phyloP scores from a whole-genome alignment of 2,329 filamentous ascomycete species.

The Aspergillus jensenii region DNA sequence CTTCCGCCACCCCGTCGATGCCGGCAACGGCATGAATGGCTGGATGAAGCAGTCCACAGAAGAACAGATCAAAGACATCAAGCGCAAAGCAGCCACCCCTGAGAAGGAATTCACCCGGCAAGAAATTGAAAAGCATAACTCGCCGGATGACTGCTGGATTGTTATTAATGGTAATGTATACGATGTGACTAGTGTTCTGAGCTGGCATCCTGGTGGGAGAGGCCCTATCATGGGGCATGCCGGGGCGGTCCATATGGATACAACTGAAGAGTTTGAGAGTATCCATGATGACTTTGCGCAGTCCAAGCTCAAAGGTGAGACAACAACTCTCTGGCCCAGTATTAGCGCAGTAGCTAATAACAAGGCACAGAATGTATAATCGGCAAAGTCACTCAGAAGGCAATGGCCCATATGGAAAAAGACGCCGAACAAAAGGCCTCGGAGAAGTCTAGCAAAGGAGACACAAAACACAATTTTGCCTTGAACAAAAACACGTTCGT shows the following conservation, averaged over 20 bases:
- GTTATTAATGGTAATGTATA: constrained; percentile 54
- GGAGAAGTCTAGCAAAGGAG: constrained; percentile 33
- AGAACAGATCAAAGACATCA: constrained; percentile 45
- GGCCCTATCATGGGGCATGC: constrained; percentile 51
- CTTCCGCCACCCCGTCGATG: constrained; percentile 50
- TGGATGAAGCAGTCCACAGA: constrained; percentile 54
- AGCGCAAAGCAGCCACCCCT: constrained; percentile 46
- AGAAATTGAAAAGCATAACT: constrained; percentile 55
- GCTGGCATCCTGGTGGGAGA: constrained; percentile 53
- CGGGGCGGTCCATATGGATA: constrained; percentile 51
- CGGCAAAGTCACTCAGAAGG: constrained; percentile 52
- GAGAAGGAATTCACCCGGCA: constrained; percentile 54
- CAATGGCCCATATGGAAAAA: constrained; percentile 48
- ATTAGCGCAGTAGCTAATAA: neutral
- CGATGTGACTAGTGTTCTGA: constrained; percentile 49
- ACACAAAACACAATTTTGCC: constrained; percentile 33
- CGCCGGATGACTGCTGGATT: constrained; percentile 54
- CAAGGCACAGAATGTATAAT: constrained; percentile 49
- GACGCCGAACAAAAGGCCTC: constrained; percentile 43
- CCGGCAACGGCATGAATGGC: constrained; percentile 45
- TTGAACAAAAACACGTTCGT: constrained; percentile 36
- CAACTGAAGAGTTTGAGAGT: constrained; percentile 50
- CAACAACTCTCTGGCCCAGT: constrained; percentile 12
- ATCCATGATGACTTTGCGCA: constrained; percentile 55
- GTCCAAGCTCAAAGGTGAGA: constrained; percentile 47